Evolutionary conservation across 768 basidiomycete species (phyloP).

Genomic region (Candolleomyces efflorescens): DNA sequence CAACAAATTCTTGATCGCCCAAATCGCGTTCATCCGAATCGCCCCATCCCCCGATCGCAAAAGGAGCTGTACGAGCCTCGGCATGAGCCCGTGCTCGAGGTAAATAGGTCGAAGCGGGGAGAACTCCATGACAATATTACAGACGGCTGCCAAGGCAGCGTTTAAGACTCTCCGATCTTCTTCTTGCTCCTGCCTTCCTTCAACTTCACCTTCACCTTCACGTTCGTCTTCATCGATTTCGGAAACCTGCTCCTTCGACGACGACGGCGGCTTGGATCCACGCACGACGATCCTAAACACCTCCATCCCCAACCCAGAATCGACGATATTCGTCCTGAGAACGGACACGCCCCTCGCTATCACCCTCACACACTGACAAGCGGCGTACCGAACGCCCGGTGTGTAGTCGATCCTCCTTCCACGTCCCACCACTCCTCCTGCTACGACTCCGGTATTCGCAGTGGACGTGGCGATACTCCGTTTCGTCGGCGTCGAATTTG

Average conservation of each 20-base stretch:
- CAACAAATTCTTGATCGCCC: conserved; percentile 85
- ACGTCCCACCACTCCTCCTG: background rate
- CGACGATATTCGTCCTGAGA: conserved; percentile 79
- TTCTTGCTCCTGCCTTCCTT: conserved; percentile 30
- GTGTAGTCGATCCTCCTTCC: conserved; percentile 14
- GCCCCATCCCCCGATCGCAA: conserved; percentile 44
- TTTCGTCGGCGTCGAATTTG: background rate
- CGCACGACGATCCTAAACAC: conserved; percentile 51
- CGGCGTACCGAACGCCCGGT: conserved; percentile 77
- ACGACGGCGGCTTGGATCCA: background rate
- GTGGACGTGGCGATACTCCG: too few relatives aligned
- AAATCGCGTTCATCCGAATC: conserved; percentile 68
- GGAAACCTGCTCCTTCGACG: background rate
- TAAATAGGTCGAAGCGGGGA: conserved; percentile 69
- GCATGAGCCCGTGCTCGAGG: conserved; percentile 63
- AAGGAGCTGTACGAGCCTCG: conserved; percentile 54
- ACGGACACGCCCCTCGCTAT: conserved; percentile 77
- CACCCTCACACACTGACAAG: conserved; percentile 81
- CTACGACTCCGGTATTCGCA: too few relatives aligned
- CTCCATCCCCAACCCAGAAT: conserved; percentile 71
- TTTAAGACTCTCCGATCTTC: conserved; percentile 69
- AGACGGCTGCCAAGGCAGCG: conserved; percentile 71
- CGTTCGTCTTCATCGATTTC: background rate
- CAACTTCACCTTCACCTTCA: background rate
- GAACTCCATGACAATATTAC: conserved; percentile 85